Evolutionary conservation across 129 eudicot species (phyloP), one percentile per base, ranked within the genome.

Genomic region (Deinandra increscens): DNA sequence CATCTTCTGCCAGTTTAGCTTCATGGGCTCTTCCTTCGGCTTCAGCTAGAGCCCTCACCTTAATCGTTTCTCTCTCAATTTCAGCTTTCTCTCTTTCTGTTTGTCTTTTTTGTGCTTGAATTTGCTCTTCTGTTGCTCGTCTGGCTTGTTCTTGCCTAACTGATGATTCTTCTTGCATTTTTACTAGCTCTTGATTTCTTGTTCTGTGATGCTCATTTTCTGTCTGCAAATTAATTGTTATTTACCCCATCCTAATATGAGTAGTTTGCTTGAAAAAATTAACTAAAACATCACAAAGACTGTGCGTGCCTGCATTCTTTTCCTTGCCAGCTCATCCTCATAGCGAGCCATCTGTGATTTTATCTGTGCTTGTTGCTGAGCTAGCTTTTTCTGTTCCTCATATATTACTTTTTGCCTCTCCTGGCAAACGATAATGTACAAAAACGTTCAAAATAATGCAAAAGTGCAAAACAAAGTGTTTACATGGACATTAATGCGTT

Each of bases 11-110:
- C 65, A 94, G 78, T 75, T 87, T 87, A 14, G 97, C 96, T 84
- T 94, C 97, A 80, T 87, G 99, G 70, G 96, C 99, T 69, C 96
- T 82, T 46, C 84, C 99, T 83, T 94, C 97, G 4, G 99, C 97
- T 73, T 94, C 99, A 48, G 99, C 97, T 84, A 90, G 73, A 42
- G 97, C 90, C 74, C 91, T 88, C 64, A 89, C 92, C 80, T 86
- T 87, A 15, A 94, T 89, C 19, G 99, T 94, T 79, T 94, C 97
- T 79, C 97, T 82, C 73, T 87, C 97, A 36, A 89, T 94, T 71
- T 90, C 97, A 49, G 97, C 99, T 84, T 87, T 94, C 77, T 89
- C 97, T 23, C 88, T 82, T 76, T 94, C 99, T 23, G 99, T 94
- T 87, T 90, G 96, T 59, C 93, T 82, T 37, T 86, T 86, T 44